These are phyloP conservation scores for Alternaria brassicae DNA, from an alignment of 2,329 filamentous ascomycete genomes.

Conservation along the genomic window DNA sequence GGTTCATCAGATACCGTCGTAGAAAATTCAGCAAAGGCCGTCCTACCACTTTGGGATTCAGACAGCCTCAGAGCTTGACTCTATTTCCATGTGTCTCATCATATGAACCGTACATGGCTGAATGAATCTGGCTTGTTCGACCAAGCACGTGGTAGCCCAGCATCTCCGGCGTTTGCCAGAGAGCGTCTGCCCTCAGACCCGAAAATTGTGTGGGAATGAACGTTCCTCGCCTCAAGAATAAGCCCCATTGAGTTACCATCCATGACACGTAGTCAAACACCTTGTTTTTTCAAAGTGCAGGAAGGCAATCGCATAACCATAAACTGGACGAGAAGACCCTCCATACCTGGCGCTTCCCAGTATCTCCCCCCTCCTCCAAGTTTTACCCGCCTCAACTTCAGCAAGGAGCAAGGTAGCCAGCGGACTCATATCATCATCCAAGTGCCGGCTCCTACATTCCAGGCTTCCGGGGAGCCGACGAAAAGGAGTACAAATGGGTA, in stretches of 20 bases:
- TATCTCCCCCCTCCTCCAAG: conserved; percentile 43
- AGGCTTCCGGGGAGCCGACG: conserved; percentile 25
- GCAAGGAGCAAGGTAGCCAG: conserved; percentile 50
- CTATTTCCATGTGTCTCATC: conserved; percentile 91
- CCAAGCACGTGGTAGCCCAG: conserved; percentile 60
- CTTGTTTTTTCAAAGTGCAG: conserved; percentile 46
- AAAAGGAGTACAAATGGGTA: conserved; percentile 61
- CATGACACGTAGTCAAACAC: conserved; percentile 21
- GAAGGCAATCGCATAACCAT: conserved; percentile 96
- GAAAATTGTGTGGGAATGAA: conserved; percentile 52
- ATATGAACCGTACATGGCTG: conserved; percentile 64
- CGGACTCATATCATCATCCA: conserved; percentile 94
- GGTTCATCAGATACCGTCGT: conserved; percentile 58
- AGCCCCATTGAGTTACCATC: conserved; percentile 99
- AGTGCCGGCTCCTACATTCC: conserved; percentile 56
- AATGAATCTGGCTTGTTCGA: conserved; percentile 72
- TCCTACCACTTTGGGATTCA: conserved; percentile 56
- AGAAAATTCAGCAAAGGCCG: conserved; percentile 53
- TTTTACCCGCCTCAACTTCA: conserved; percentile 27
- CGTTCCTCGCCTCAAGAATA: conserved; percentile 99
- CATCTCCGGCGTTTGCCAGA: conserved; percentile 17
- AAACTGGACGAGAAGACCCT: conserved; percentile 84
- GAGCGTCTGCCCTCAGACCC: conserved; percentile 54
- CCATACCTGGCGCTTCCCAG: conserved; percentile 41
- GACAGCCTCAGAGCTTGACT: conserved; percentile 94